Evolutionary conservation across 78 protist species (phyloP).

Genomic region (Dictyostelium capitatum): DNA sequence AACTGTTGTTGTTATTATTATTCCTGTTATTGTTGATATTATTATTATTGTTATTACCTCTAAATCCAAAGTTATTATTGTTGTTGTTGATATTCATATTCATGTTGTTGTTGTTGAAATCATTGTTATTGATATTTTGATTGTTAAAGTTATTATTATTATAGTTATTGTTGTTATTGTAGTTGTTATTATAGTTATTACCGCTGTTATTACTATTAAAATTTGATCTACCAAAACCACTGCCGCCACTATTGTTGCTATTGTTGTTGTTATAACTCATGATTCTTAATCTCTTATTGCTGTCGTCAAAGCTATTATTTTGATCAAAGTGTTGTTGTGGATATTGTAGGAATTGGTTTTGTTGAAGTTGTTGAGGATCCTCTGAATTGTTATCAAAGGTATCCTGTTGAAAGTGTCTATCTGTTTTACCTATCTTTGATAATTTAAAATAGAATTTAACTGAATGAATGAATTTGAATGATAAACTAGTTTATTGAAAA

Average conservation of each 20-base stretch:
- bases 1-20: neutral
- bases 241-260: no score
- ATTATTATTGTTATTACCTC: constrained; percentile 8
- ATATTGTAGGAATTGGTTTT: neutral
- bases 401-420: constrained; percentile 15
- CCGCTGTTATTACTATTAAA: neutral
- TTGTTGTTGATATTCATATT: neutral
- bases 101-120: neutral
- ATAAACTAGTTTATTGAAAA: no score
- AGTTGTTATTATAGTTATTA: neutral
- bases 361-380: neutral
- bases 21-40: neutral
- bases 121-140: neutral
- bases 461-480: no score
- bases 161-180: neutral
- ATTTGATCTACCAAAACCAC: neutral
- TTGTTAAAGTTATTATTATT: constrained; percentile 11
- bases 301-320: neutral
- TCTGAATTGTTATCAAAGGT: neutral
- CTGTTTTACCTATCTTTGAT: constrained; percentile 5
- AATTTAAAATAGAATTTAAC: no score
- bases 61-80: neutral
- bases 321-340: neutral
- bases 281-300: neutral
- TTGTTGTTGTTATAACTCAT: neutral